Evolutionary conservation across 2,329 filamentous ascomycete genomes (phyloP).

Genomic region (Cladobotryum protrusum): DNA sequence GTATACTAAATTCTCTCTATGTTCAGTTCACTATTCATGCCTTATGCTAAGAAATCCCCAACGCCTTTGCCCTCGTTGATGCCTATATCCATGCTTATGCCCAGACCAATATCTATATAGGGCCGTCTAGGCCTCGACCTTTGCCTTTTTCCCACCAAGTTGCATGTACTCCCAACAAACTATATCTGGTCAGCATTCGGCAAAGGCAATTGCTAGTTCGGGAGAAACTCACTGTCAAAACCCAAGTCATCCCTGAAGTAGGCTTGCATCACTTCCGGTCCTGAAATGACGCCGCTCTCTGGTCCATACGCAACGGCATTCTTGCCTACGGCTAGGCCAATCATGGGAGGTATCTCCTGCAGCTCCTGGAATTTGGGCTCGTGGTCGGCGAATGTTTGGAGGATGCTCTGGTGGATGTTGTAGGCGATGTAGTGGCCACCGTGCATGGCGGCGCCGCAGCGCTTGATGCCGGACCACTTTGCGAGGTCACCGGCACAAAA

Average conservation of each 20-base stretch:
- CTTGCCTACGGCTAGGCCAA: constrained; percentile 65
- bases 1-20: neutral
- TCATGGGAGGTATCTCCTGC: constrained; percentile 54
- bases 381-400: constrained; percentile 32
- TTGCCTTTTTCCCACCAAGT: constrained; percentile 32
- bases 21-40: too few species aligned
- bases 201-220: neutral
- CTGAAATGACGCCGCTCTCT: constrained; percentile 49
- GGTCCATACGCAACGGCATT: constrained; percentile 59
- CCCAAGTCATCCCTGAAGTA: constrained; percentile 67
- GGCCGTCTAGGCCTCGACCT: neutral
- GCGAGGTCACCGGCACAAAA: constrained; percentile 66
- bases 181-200: too few species aligned
- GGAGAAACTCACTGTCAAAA: constrained; percentile 48
- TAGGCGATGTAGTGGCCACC: constrained; percentile 60
- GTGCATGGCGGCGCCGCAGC: constrained; percentile 69
- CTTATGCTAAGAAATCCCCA: too few species aligned
- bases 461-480: constrained; percentile 72
- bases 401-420: constrained; percentile 61
- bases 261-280: constrained; percentile 54
- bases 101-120: neutral
- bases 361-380: constrained; percentile 44
- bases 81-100: neutral
- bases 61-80: too few species aligned
- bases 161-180: constrained; percentile 24